Base-by-base conservation (phyloP, 75 land plant genomes). In the Chamaecyparis obtusa region DNA sequence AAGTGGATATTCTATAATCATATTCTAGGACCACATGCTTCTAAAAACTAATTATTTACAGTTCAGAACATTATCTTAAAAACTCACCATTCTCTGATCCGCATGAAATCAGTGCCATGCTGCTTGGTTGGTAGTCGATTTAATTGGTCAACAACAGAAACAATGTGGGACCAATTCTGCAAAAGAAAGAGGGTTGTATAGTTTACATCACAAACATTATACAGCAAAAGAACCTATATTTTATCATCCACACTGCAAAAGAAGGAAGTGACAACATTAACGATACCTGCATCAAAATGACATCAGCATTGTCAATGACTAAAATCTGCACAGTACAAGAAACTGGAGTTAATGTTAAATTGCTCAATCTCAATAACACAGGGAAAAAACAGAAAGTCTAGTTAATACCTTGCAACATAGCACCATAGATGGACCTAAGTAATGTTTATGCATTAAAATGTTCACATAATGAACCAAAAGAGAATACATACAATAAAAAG, bases 91-190 rank as follows among this genome's bases (percentile, higher is more conserved):
- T 92, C 93, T 85, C 98, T 90, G 36, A 98, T 93, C 19, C 99
- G 94, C 99, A 98, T 98, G 83, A 98, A 85, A 86, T 98, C 95
- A 64, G 97, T 93, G 86, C 95, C 97, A 90, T 93, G 97, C 87
- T 96, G 96, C 87, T 94, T 91, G 17, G 91, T 85, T 49, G 99
- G 99, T 81, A 93, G 85, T 55, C 67, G 89, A 84, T 98, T 98
- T 88, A 98, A 84, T 55, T 93, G 89, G 43, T 96, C 92, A 85
- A 94, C 87, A 71, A 95, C 92, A 9, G 93, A 76, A 87, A 87
- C 86, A 89, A 98, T 90, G 90, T 93, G 95, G 43, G 95, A 89
- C 99, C 99, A 98, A 87, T 98, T 98, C 99, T 97, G 94, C 87
- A 88, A 32, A 72, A 56, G 57, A 9, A 83, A 88, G 36, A 83